These are phyloP conservation scores for Trichopus zeylanicus DNA, from an alignment of 116 monocot genomes.

Conservation along the genomic window DNA sequence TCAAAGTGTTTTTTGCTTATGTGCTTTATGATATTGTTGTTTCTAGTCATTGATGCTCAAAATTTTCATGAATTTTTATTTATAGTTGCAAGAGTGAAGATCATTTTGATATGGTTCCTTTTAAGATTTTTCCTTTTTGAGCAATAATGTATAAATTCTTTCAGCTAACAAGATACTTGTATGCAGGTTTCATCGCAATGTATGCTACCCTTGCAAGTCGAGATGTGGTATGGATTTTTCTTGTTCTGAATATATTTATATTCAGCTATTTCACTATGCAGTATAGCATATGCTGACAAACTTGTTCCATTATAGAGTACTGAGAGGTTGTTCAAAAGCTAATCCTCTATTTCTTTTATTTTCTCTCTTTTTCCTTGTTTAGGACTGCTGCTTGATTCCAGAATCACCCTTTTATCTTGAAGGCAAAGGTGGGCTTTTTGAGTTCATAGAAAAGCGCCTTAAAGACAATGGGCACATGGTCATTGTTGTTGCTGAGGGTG, in stretches of 20 bases:
- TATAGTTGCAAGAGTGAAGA: no score
- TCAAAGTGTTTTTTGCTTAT: neutral
- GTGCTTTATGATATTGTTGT: neutral
- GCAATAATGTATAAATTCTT: neutral
- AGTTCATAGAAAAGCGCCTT: conserved; percentile 19
- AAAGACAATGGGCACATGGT: conserved; percentile 27
- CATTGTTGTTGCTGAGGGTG: conserved; percentile 78
- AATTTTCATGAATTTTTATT: no score
- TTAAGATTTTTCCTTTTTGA: neutral
- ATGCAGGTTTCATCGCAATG: conserved; percentile 82
- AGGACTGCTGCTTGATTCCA: conserved; percentile 29
- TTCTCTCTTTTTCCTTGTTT: neutral
- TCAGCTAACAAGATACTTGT: neutral
- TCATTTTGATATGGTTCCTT: neutral
- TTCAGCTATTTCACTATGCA: neutral
- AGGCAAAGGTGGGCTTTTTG: conserved; percentile 63
- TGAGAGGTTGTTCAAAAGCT: neutral
- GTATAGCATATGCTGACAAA: neutral
- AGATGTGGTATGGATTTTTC: conserved; percentile 44
- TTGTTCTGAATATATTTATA: neutral
- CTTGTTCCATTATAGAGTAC: neutral
- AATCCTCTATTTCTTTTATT: neutral
- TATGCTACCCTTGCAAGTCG: conserved; percentile 84
- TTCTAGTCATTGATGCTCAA: no score
- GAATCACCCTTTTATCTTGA: conserved; percentile 72